phyloP scores from a whole-genome alignment of 768 basidiomycete genomes.

The Calvatia gigantea region DNA sequence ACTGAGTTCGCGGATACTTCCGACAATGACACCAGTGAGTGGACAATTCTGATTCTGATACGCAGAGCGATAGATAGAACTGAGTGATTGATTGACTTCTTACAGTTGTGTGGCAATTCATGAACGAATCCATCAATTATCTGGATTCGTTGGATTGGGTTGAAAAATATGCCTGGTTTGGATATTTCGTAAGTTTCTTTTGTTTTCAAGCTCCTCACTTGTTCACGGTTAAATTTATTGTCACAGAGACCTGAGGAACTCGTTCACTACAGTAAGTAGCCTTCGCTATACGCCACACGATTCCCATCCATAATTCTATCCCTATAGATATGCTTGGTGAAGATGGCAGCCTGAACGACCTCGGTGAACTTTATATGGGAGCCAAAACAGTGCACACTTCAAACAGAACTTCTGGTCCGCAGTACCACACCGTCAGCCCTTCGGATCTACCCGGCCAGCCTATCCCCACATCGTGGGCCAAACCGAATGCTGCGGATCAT shows the following conservation, averaged over 20 bases:
- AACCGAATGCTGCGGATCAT: conserved; percentile 18
- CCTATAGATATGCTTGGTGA: conserved; percentile 37
- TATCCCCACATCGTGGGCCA: conserved; percentile 32
- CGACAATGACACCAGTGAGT: conserved; percentile 36
- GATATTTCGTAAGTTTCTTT: conserved; percentile 36
- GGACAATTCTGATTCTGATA: no score
- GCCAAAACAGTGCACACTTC: conserved; percentile 43
- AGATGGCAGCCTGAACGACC: conserved; percentile 40
- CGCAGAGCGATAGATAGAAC: neutral
- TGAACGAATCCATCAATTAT: conserved; percentile 54
- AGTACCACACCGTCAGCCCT: conserved; percentile 31
- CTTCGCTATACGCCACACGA: neutral
- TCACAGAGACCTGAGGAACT: conserved; percentile 37
- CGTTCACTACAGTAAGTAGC: conserved; percentile 37
- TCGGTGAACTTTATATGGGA: conserved; percentile 44
- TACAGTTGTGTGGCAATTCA: conserved; percentile 45
- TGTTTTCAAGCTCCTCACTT: conserved; percentile 10
- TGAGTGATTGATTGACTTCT: neutral
- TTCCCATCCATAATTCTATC: neutral
- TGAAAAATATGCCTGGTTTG: conserved; percentile 67
- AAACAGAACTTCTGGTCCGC: conserved; percentile 24
- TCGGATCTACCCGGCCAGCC: conserved; percentile 32
- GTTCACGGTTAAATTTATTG: neutral
- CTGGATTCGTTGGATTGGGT: conserved; percentile 55
- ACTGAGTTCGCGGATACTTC: conserved; percentile 62